Evolutionary conservation across 495 filamentous ascomycete species (phyloP), one percentile per base, ranked within the genome.

Genomic region (Penicillium samsonianum): DNA sequence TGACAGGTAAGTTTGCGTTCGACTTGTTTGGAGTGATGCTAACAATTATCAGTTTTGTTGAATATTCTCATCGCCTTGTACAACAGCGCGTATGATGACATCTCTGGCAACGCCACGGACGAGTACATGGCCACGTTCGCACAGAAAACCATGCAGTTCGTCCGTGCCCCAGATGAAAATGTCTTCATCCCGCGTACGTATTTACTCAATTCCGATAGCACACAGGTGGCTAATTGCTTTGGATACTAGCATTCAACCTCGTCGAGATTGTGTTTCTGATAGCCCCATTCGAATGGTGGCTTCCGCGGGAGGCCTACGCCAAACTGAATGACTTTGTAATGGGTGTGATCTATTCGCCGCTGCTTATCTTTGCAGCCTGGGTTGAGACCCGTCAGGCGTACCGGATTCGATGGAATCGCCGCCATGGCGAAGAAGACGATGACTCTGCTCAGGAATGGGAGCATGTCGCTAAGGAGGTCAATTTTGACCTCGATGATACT

Each of bases 51-150:
- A 81, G 84, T 97, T 25, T 81, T 97, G 12, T 77, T 97, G 55
- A 97, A 97, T 68, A 88, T 97, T 67, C 84, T 98, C 35, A 97
- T 98, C 62, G 94, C 94, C 0, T 83, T 98, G 5, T 98, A 97
- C 75, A 98, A 98, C 70, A 90, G 85, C 61, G 93, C 95, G 26
- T 98, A 98, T 72, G 87, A 91, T 57, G 92, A 96, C 71, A 96
- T 98, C 61, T 96, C 93, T 50, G 89, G 87, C 41, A 96, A 98
- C 67, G 91, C 95, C 17, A 86, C 86, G 50, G 95, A 98, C 67
- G 94, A 98, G 71, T 98, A 90, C 72, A 88, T 98, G 72, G 91
- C 91, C 0, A 84, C 96, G 20, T 91, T 90, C 63, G 80, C 90
- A 2, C 90, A 93, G 58, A 96, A 96, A 68, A 96, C 92, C 1